phyloP scores from a whole-genome alignment of 2,329 filamentous ascomycete species.

The Leptographium radiaticola region DNA sequence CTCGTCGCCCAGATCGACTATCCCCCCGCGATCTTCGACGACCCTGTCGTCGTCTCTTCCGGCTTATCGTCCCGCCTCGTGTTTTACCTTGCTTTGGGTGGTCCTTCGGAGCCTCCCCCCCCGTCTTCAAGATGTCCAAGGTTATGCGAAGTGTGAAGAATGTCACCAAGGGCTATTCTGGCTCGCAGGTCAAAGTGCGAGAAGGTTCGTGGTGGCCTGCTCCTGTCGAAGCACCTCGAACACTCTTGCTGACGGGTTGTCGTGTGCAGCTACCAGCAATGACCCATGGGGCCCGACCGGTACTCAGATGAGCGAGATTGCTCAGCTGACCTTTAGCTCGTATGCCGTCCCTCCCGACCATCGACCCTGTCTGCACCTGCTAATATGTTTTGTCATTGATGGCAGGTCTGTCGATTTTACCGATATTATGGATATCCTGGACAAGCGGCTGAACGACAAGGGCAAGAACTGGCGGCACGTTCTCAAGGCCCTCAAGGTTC shows the following conservation, averaged over 20 bases:
- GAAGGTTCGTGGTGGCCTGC: conserved; percentile 54
- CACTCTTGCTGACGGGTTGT: background rate
- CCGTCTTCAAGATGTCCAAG: conserved; percentile 64
- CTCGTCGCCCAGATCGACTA: no score
- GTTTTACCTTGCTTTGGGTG: no score
- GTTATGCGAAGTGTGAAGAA: conserved; percentile 97
- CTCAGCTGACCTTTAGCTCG: conserved; percentile 96
- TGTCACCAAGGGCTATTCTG: conserved; percentile 97
- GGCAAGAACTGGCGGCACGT: conserved; percentile 99
- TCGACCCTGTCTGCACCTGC: background rate
- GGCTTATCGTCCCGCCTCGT: background rate
- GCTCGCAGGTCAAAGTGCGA: conserved; percentile 93
- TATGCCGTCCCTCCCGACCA: conserved; percentile 34
- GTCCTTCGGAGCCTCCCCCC: conserved; percentile 2
- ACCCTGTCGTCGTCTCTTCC: background rate
- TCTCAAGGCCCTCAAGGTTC: conserved; percentile 89
- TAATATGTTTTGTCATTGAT: background rate
- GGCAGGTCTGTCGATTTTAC: conserved; percentile 88
- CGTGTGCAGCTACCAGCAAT: conserved; percentile 74
- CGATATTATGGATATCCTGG: conserved; percentile 99
- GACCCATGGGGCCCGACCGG: conserved; percentile 97
- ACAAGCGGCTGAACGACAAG: conserved; percentile 97
- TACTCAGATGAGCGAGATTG: conserved; percentile 97
- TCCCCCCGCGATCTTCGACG: no score
- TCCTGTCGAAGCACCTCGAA: background rate